These are phyloP conservation scores for Suillus placidus DNA, from an alignment of 768 basidiomycete genomes.

Conservation along the genomic window DNA sequence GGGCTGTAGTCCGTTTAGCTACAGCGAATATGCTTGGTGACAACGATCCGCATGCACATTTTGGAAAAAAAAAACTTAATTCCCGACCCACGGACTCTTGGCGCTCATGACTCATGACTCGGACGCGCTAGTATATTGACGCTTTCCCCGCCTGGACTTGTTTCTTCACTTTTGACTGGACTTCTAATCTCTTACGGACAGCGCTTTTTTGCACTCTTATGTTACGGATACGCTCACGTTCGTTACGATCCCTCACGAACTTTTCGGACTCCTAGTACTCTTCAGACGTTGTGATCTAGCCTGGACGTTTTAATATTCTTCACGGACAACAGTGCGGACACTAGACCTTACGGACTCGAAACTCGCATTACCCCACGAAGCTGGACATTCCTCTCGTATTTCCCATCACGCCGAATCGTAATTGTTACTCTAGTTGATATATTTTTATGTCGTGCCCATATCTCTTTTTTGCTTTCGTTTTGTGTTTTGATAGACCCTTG, in stretches of 20 bases:
- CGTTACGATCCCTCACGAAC: conserved; percentile 26
- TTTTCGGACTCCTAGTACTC: conserved; percentile 22
- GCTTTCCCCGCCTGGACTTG: conserved; percentile 1
- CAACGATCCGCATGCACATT: conserved; percentile 3
- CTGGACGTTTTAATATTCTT: conserved; percentile 10
- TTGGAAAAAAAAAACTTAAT: conserved; percentile 3
- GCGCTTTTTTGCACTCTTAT: conserved; percentile 14
- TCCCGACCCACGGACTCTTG: conserved; percentile 7
- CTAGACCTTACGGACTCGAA: conserved; percentile 28
- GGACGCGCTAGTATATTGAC: conserved; percentile 3
- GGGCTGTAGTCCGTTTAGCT: conserved; percentile 9
- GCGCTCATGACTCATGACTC: not conserved
- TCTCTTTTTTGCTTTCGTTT: conserved; percentile 7
- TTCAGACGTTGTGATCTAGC: conserved; percentile 16
- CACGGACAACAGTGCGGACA: conserved; percentile 26
- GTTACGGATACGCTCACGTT: conserved; percentile 20
- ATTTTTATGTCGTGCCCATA: conserved; percentile 28
- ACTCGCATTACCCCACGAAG: conserved; percentile 15
- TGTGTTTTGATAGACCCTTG: conserved; percentile 13
- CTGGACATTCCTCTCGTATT: conserved; percentile 7
- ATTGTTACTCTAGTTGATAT: conserved; percentile 32
- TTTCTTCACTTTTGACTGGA: conserved; percentile 16
- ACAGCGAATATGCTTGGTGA: not conserved
- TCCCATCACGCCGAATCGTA: conserved; percentile 16
- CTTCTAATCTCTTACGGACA: conserved; percentile 23